Evolutionary conservation across 1,284 basidiomycete species (phyloP).

Genomic region (Pterula multifida): DNA sequence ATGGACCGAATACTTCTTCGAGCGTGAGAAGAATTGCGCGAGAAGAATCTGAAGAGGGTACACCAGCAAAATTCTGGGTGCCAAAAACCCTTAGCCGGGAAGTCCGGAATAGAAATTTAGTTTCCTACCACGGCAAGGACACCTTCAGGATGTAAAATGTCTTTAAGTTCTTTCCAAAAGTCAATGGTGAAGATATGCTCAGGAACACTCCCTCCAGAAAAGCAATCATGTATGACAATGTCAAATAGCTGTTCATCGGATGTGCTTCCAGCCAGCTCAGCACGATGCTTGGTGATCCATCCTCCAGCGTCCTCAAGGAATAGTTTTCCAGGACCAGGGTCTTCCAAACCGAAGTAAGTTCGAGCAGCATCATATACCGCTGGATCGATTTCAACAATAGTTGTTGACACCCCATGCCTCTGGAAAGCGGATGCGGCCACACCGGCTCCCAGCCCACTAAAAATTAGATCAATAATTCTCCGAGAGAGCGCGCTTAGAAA

Average conservation of each 20-base stretch:
- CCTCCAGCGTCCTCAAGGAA: slow-evolving; percentile 66
- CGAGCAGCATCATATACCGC: slow-evolving; percentile 77
- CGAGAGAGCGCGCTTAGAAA: neutral
- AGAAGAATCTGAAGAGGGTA: slow-evolving; percentile 47
- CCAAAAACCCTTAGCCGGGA: neutral
- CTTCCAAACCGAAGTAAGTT: slow-evolving; percentile 65
- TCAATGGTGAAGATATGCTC: slow-evolving; percentile 70
- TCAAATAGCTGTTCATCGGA: slow-evolving; percentile 40
- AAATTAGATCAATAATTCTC: slow-evolving; percentile 6
- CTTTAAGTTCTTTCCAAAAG: slow-evolving; percentile 68
- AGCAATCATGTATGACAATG: slow-evolving; percentile 82
- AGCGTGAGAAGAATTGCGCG: slow-evolving; percentile 62
- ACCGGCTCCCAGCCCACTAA: slow-evolving; percentile 77
- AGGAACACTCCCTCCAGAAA: slow-evolving; percentile 82
- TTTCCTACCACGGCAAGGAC: slow-evolving; percentile 73
- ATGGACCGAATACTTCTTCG: slow-evolving; percentile 52
- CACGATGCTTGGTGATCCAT: slow-evolving; percentile 40
- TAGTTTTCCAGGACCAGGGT: slow-evolving; percentile 41
- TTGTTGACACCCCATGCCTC: slow-evolving; percentile 54
- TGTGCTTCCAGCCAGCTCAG: slow-evolving; percentile 18
- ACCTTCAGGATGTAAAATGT: slow-evolving; percentile 56
- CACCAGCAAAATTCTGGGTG: slow-evolving; percentile 64
- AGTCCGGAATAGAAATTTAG: neutral
- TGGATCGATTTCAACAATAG: slow-evolving; percentile 79
- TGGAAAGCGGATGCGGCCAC: slow-evolving; percentile 66